Base-by-base conservation (phyloP, 1,284 basidiomycete species). In the Ustilago hordei region DNA sequence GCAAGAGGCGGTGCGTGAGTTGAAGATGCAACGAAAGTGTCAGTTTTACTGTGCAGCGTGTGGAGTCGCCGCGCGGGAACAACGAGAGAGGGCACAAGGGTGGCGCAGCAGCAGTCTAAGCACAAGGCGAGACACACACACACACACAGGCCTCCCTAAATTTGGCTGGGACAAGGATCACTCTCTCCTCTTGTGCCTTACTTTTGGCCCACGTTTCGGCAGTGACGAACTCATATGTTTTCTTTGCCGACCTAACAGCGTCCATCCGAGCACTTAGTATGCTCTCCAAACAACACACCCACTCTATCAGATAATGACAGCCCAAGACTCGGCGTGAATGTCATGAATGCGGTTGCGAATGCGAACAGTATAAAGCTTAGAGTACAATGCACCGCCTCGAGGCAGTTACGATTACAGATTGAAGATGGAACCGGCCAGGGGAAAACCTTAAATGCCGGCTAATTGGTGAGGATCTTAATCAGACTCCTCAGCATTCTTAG, bases 401-500 rank as follows among this genome's bases (percentile, higher is more conserved):
- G 13, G 43, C 43, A 45, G 43, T 19, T 45, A 45, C n/a, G 17
- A 19, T 45, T 45, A 45, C 43, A 45, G 23, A 19, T 45, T n/a
- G 7, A 11, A 19, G n/a, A 19, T 8, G 13, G 36, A 38, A 38
- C 9, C 13, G 36, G 36, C 36, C 23, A 28, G 23, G 23, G 23
- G 23, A 28, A 28, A 28, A 28, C 23, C 23, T 28, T 28, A 0
- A 28, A 28, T 28, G 23, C 23, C 23, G 23, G 23, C 3, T 28
- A 3, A 28, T 28, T 28, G 23, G 43, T 15, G 13, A 17, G 39
- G 39, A 19, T 19, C 43, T 45, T 41, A 78, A 23, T 78, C 75
- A 31, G 66, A 69, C 35, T 69, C 69, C 1, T 75, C 69, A 9
- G 41, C 69, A 48, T 58, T 62, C 55, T 67, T 70, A 32, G 69